Conservation (phyloP, 1,284 basidiomycete genomes). For the Grifola frondosa region DNA sequence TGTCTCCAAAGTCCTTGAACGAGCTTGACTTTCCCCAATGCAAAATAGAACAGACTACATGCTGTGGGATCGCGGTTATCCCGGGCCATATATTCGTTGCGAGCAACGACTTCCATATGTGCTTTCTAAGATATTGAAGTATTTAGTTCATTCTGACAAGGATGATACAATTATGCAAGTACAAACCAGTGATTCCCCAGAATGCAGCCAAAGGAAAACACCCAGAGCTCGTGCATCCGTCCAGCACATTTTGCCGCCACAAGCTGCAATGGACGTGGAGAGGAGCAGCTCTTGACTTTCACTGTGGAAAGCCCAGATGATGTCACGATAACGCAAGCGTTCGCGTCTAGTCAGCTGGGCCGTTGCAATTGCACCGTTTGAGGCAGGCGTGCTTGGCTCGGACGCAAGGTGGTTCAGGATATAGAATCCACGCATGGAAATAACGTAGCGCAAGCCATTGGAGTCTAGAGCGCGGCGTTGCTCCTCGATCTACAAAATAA, state of each 20-base stretch:
- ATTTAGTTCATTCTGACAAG: not conserved
- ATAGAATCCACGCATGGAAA: slow-evolving; percentile 84
- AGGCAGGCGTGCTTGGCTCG: slow-evolving; percentile 45
- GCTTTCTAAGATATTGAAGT: slow-evolving; percentile 48
- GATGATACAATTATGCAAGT: not conserved
- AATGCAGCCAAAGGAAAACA: slow-evolving; percentile 85
- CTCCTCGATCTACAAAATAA: slow-evolving; percentile 69
- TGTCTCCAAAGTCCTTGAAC: slow-evolving; percentile 96
- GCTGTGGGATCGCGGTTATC: slow-evolving; percentile 86
- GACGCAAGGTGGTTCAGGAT: slow-evolving; percentile 67
- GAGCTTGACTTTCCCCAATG: slow-evolving; percentile 87
- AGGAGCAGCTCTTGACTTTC: slow-evolving; percentile 87
- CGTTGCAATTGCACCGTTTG: slow-evolving; percentile 33
- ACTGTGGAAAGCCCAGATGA: slow-evolving; percentile 94
- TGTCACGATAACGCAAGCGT: slow-evolving; percentile 85
- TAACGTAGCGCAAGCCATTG: slow-evolving; percentile 88
- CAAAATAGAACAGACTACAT: slow-evolving; percentile 94
- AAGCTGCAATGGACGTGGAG: slow-evolving; percentile 67
- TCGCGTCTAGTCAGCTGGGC: slow-evolving; percentile 55
- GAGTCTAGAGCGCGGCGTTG: slow-evolving; percentile 84
- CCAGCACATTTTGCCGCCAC: slow-evolving; percentile 86
- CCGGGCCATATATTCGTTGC: slow-evolving; percentile 87
- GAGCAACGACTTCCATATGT: slow-evolving; percentile 88
- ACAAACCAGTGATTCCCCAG: slow-evolving; percentile 73
- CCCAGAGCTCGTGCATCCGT: slow-evolving; percentile 83